Conservation (phyloP, 768 basidiomycete species). For the Termitomyces eurrhizus region DNA sequence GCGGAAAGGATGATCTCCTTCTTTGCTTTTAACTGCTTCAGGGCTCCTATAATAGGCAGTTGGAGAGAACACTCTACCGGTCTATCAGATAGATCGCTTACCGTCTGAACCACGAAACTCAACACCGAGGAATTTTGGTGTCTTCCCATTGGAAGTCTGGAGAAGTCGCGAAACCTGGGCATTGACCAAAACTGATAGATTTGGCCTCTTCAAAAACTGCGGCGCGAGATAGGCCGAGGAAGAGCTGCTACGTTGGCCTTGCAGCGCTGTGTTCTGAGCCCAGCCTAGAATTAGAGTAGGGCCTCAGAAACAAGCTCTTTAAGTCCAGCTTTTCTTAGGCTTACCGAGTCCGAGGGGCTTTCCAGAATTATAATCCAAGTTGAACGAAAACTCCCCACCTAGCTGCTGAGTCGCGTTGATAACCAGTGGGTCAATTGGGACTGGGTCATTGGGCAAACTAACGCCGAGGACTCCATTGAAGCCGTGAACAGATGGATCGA, state of each 20-base stretch:
- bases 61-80: too few species aligned
- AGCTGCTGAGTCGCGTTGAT: constrained; percentile 5
- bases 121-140: neutral
- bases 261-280: constrained; percentile 8
- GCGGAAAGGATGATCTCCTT: constrained; percentile 52
- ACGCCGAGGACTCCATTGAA: constrained; percentile 20
- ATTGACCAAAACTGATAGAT: constrained; percentile 14
- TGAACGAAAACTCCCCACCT: constrained; percentile 6
- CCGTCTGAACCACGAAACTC: constrained; percentile 4
- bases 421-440: constrained; percentile 3
- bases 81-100: neutral
- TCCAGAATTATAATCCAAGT: constrained; percentile 2
- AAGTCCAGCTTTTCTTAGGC: neutral
- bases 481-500: constrained; percentile 25
- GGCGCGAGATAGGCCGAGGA: constrained; percentile 17
- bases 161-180: constrained; percentile 17
- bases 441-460: constrained; percentile 18
- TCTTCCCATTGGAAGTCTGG: neutral
- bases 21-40: constrained; percentile 26
- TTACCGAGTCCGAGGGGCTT: constrained; percentile 6
- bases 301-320: neutral
- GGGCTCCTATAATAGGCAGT: neutral
- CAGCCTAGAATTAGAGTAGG: constrained; percentile 2
- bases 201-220: constrained; percentile 3
- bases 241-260: constrained; percentile 16